phyloP scores from a whole-genome alignment of 2,329 filamentous ascomycete species.

The Myriangium duriaei region DNA sequence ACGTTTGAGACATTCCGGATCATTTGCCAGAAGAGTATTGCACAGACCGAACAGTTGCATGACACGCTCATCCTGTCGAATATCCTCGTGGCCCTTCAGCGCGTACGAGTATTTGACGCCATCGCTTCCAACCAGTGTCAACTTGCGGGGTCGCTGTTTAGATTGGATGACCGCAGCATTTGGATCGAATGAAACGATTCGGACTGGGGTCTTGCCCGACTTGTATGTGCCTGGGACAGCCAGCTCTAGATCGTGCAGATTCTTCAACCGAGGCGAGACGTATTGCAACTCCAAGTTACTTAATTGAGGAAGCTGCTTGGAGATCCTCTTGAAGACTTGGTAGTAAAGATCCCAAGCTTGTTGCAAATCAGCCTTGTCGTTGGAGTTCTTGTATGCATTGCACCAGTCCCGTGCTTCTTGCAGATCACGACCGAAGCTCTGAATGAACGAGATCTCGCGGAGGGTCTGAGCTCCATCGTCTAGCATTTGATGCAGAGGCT shows the following conservation, averaged over 20 bases:
- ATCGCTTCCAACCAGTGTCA: constrained; percentile 80
- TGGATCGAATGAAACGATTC: constrained; percentile 80
- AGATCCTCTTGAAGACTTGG: constrained; percentile 92
- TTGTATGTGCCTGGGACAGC: constrained; percentile 93
- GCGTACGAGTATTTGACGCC: constrained; percentile 77
- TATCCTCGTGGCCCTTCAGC: constrained; percentile 98
- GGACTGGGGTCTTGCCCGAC: constrained; percentile 65
- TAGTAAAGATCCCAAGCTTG: constrained; percentile 99
- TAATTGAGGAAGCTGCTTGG: constrained; percentile 81
- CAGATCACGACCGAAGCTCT: constrained; percentile 91
- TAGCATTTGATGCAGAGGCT: constrained; percentile 81
- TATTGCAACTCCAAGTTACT: constrained; percentile 90
- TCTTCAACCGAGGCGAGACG: constrained; percentile 85
- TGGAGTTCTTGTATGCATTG: constrained; percentile 75
- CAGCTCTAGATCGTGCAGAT: constrained; percentile 73
- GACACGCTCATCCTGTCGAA: constrained; percentile 94
- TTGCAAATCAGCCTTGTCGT: constrained; percentile 87
- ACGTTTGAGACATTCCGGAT: constrained; percentile 92
- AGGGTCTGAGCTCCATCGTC: constrained; percentile 69
- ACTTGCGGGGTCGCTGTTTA: constrained; percentile 86
- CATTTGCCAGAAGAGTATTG: constrained; percentile 86
- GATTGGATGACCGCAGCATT: constrained; percentile 88
- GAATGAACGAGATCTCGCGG: constrained; percentile 90
- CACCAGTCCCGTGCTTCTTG: constrained; percentile 95
- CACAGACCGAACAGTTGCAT: constrained; percentile 98